phyloP scores from a whole-genome alignment of 2,329 filamentous ascomycete species.

The Xylariomycetidae sp. region DNA sequence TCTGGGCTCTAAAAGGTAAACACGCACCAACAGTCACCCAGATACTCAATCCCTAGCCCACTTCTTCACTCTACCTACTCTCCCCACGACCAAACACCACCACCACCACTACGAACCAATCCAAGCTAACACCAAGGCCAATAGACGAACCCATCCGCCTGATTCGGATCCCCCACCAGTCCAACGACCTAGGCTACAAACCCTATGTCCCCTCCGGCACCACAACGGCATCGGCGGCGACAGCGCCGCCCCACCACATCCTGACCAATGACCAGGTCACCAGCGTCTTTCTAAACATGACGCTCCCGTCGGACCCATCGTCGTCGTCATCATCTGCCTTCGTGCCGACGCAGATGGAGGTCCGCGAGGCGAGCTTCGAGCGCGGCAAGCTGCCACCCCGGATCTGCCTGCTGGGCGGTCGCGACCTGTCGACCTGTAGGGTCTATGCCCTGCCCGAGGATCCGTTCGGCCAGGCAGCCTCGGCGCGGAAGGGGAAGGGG shows the following conservation, averaged over 20 bases:
- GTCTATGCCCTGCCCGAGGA: conserved; percentile 41
- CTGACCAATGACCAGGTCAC: conserved; percentile 26
- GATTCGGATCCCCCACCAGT: conserved; percentile 33
- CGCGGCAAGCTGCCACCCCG: conserved; percentile 45
- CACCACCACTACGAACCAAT: not conserved
- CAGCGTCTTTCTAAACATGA: conserved; percentile 22
- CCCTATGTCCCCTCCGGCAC: no score
- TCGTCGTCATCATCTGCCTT: conserved; percentile 24
- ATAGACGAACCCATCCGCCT: conserved; percentile 21
- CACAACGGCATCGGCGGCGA: conserved; percentile 11
- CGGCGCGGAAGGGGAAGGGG: no score
- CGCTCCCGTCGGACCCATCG: conserved; percentile 23
- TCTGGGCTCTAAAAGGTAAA: conserved; percentile 42
- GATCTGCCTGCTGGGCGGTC: conserved; percentile 46
- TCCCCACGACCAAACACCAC: not conserved
- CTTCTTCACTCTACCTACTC: not conserved
- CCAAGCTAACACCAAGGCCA: not conserved
- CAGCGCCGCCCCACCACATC: conserved; percentile 18
- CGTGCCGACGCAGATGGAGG: conserved; percentile 46
- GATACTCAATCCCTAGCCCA: not conserved
- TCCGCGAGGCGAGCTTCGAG: conserved; percentile 38
- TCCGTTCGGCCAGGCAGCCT: conserved; percentile 5
- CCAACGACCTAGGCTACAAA: conserved; percentile 31
- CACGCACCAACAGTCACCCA: not conserved
- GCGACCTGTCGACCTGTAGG: conserved; percentile 41